Conservation (phyloP, 192 early-diverging fungal genomes). For the Backusella circina region DNA sequence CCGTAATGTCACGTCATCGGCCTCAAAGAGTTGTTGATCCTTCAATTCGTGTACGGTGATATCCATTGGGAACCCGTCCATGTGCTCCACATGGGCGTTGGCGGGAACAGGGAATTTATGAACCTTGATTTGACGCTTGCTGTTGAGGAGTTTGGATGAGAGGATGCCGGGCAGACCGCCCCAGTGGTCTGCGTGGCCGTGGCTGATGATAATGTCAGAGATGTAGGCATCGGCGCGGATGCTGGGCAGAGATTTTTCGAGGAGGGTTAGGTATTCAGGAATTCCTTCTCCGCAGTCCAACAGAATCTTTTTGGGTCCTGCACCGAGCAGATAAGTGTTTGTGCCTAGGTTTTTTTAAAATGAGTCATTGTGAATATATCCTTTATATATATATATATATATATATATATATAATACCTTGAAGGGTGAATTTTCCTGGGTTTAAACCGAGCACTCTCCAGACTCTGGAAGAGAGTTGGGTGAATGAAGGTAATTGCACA, state of each 20-base stretch:
- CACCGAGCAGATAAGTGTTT: slow-evolving; percentile 85
- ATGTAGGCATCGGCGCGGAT: slow-evolving; percentile 45
- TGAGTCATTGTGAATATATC: no score
- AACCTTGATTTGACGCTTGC: slow-evolving; percentile 15
- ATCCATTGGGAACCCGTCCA: slow-evolving; percentile 25
- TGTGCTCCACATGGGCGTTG: slow-evolving; percentile 22
- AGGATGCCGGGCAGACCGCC: slow-evolving; percentile 58
- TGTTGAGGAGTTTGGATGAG: slow-evolving; percentile 8
- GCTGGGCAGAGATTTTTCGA: slow-evolving; percentile 49
- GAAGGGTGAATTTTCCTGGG: slow-evolving; percentile 75
- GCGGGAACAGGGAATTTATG: slow-evolving; percentile 15
- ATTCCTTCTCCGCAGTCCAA: slow-evolving; percentile 82
- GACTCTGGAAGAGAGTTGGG: slow-evolving; percentile 54
- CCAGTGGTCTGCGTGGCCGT: slow-evolving; percentile 79
- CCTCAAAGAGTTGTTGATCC: slow-evolving; percentile 61
- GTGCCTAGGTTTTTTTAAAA: slow-evolving; percentile 45
- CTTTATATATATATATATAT: neutral
- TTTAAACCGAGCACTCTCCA: slow-evolving; percentile 74
- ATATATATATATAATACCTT: slow-evolving; percentile 42
- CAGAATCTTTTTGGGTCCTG: slow-evolving; percentile 64
- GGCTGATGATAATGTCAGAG: slow-evolving; percentile 72
- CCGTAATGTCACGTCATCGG: slow-evolving; percentile 55
- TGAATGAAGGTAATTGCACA: slow-evolving; percentile 48
- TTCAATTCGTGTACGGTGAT: slow-evolving; percentile 22
- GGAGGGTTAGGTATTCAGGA: slow-evolving; percentile 57